Evolutionary conservation across 192 early-diverging fungal species (phyloP).

Genomic region (Entomortierella parvispora): DNA sequence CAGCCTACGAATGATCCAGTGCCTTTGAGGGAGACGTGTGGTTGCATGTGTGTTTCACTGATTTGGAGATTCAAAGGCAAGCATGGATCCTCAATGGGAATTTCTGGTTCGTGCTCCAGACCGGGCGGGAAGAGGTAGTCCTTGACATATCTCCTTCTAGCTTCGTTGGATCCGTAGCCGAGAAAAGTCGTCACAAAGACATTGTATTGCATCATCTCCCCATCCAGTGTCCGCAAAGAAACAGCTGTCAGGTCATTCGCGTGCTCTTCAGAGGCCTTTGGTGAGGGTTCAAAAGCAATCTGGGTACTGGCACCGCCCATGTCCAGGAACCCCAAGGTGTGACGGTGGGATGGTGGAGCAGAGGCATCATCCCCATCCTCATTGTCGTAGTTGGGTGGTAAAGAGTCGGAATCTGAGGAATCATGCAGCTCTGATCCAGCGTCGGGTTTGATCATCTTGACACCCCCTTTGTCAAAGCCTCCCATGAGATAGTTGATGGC

Average conservation of each 20-base stretch:
- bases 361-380: neutral
- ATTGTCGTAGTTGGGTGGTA: constrained; percentile 1
- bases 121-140: constrained; percentile 49
- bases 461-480: constrained; percentile 67
- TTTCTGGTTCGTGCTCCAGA: constrained; percentile 44
- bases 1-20: constrained; percentile 69
- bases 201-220: constrained; percentile 62
- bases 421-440: constrained; percentile 20
- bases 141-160: constrained; percentile 84
- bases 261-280: constrained; percentile 66
- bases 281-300: constrained; percentile 94
- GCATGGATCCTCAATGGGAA: constrained; percentile 72
- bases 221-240: constrained; percentile 75
- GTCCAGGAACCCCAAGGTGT: constrained; percentile 89
- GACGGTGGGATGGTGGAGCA: constrained; percentile 29
- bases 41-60: constrained; percentile 53
- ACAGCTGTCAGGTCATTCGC: constrained; percentile 80
- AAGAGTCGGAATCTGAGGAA: constrained; percentile 1
- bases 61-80: constrained; percentile 64
- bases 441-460: constrained; percentile 35
- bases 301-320: constrained; percentile 97
- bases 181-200: constrained; percentile 96
- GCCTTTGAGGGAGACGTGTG: constrained; percentile 61
- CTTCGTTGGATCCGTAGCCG: constrained; percentile 96
- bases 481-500: constrained; percentile 93